phyloP scores from a whole-genome alignment of 2,329 filamentous ascomycete species.

The Fusarium coicis region DNA sequence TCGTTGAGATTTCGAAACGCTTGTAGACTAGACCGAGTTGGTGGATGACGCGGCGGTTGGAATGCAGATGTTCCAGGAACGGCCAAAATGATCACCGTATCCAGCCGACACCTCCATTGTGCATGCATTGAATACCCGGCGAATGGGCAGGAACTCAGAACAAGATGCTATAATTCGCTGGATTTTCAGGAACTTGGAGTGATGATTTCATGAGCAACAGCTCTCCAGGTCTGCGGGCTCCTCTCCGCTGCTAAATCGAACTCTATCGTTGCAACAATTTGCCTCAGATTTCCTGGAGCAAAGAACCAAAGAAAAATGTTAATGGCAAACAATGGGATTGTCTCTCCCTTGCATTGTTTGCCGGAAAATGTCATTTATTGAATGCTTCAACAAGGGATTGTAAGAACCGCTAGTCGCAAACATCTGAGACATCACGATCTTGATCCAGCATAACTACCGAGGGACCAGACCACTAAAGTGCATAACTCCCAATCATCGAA shows the following conservation, averaged over 20 bases:
- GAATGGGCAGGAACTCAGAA: neutral
- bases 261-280: neutral
- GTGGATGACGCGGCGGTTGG: neutral
- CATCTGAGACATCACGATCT: constrained; percentile 17
- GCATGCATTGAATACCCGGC: neutral
- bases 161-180: neutral
- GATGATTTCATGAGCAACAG: neutral
- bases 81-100: neutral
- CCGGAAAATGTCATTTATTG: neutral
- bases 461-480: neutral
- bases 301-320: too few species aligned
- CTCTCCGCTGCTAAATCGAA: neutral
- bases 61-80: constrained; percentile 11
- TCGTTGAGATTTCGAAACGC: neutral
- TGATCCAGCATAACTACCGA: neutral
- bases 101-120: neutral
- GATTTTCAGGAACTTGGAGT: neutral
- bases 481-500: neutral
- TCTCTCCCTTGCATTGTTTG: neutral
- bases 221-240: neutral
- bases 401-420: neutral
- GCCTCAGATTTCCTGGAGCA: neutral
- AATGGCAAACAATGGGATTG: too few species aligned
- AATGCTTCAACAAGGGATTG: neutral
- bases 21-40: neutral